Evolutionary conservation across 208 protist species (phyloP).

Genomic region (Wallacemonas sp.): DNA sequence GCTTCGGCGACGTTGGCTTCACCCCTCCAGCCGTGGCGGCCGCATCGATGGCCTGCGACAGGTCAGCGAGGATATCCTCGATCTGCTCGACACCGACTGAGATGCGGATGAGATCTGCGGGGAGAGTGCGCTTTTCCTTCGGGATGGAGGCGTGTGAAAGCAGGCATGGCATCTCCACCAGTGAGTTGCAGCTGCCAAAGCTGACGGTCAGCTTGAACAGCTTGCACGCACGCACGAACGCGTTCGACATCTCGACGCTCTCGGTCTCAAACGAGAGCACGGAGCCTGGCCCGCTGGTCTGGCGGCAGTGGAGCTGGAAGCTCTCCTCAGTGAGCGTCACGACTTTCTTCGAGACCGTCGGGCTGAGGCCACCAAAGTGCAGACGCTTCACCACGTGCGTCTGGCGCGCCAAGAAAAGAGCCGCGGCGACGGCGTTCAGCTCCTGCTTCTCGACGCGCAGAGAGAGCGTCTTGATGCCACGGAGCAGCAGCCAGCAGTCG

Average conservation of each 20-base stretch:
- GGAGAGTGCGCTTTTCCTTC: constrained; percentile 79
- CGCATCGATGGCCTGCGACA: constrained; percentile 74
- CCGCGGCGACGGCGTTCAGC: constrained; percentile 87
- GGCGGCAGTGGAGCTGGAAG: constrained; percentile 68
- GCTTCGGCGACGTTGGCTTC: constrained; percentile 5
- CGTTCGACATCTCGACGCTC: constrained; percentile 44
- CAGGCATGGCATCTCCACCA: constrained; percentile 91
- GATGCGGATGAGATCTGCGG: constrained; percentile 88
- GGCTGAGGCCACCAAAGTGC: constrained; percentile 92
- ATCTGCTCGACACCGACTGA: constrained; percentile 94
- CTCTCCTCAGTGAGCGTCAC: constrained; percentile 69
- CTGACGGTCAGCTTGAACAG: constrained; percentile 93
- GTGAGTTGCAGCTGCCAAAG: constrained; percentile 93
- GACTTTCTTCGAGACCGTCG: constrained; percentile 46
- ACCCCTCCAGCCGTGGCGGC: constrained; percentile 18
- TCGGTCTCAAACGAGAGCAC: constrained; percentile 81
- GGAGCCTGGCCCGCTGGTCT: constrained; percentile 55
- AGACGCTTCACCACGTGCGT: constrained; percentile 73
- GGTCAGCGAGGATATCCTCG: constrained; percentile 90
- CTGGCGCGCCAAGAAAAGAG: constrained; percentile 63
- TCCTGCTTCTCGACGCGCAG: constrained; percentile 92
- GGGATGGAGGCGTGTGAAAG: constrained; percentile 96
- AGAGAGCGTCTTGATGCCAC: constrained; percentile 94
- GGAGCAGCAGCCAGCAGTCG: constrained; percentile 94
- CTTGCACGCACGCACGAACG: constrained; percentile 79